phyloP scores from a whole-genome alignment of 148 eudicot genomes.

The Fagopyrum esculentum region DNA sequence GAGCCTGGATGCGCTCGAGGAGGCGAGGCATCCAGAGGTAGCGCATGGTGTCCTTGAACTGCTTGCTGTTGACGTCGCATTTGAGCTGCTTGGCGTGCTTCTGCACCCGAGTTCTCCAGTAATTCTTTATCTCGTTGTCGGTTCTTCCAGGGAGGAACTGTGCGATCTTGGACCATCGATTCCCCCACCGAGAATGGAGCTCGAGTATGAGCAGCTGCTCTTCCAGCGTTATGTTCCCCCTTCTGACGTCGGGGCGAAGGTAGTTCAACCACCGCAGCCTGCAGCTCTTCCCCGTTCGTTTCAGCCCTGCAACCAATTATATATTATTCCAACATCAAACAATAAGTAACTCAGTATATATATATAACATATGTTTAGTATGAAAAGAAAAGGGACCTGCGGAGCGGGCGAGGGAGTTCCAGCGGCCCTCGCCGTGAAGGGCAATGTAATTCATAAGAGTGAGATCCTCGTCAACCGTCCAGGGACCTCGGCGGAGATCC shows the following conservation, averaged over 20 bases:
- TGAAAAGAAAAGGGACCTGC: constrained; percentile 29
- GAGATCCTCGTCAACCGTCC: constrained; percentile 83
- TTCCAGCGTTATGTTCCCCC: constrained; percentile 84
- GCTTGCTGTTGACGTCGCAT: constrained; percentile 49
- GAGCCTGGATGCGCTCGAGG: constrained; percentile 71
- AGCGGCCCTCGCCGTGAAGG: constrained; percentile 76
- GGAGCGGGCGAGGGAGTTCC: constrained; percentile 84
- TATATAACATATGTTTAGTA: too few relatives aligned
- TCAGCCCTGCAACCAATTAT: constrained; percentile 41
- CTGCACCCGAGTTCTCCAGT: constrained; percentile 44
- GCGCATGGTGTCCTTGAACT: constrained; percentile 46
- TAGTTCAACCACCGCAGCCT: constrained; percentile 86
- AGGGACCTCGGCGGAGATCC: constrained; percentile 45
- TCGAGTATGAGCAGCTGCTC: constrained; percentile 88
- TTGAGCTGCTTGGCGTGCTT: constrained; percentile 56
- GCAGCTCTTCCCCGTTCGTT: constrained; percentile 91
- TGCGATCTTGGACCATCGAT: constrained; percentile 67
- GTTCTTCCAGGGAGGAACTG: constrained; percentile 47
- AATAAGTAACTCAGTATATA: too few relatives aligned
- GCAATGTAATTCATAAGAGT: constrained; percentile 64
- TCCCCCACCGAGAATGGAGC: constrained; percentile 96
- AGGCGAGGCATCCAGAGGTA: constrained; percentile 44
- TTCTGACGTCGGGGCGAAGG: constrained; percentile 86
- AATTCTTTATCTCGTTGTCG: constrained; percentile 21
- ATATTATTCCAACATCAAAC: not conserved